A percentile compares a stretch with the other conserved stretches of the same genome.
Evolutionary conservation across 2,329 filamentous ascomycete species (phyloP).

Genomic region (Trichoderma harzianum): DNA sequence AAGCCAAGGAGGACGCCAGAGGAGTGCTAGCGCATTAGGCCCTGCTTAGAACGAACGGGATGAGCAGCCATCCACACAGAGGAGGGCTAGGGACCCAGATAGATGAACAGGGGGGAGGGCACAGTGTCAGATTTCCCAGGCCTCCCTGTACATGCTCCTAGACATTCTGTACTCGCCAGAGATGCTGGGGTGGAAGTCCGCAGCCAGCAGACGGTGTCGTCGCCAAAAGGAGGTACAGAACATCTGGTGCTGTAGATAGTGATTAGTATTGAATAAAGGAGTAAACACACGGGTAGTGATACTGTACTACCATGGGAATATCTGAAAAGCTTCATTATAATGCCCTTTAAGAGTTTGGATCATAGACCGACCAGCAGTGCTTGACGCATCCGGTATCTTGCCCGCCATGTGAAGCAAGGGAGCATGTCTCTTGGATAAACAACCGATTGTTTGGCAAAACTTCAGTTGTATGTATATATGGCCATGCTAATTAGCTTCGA

Average conservation of each 20-base stretch:
- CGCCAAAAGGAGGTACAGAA: background rate
- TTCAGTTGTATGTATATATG: background rate
- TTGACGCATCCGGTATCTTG: background rate
- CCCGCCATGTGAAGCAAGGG: background rate
- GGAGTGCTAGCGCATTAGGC: constrained; percentile 9
- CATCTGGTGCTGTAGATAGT: background rate
- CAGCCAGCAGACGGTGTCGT: background rate
- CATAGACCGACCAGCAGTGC: too few relatives aligned
- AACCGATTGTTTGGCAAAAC: background rate
- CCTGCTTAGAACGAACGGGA: constrained; percentile 10
- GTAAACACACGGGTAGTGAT: background rate
- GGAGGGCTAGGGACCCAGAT: constrained; percentile 6
- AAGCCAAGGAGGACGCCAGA: constrained; percentile 5
- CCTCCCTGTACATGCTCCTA: background rate
- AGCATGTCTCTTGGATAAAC: background rate
- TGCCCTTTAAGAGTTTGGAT: background rate
- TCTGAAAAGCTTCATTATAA: background rate
- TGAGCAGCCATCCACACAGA: constrained; percentile 13
- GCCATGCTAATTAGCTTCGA: background rate
- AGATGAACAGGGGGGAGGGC: constrained; percentile 4
- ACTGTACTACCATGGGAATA: background rate
- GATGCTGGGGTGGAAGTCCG: background rate
- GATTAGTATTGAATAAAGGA: background rate
- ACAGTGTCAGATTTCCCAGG: constrained; percentile 10
- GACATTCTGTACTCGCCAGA: background rate